A percentile compares a stretch with the other conserved stretches of the same genome.
These are phyloP conservation scores for Backusella circina DNA, from an alignment of 192 early-diverging fungal genomes.

Conservation along the genomic window DNA sequence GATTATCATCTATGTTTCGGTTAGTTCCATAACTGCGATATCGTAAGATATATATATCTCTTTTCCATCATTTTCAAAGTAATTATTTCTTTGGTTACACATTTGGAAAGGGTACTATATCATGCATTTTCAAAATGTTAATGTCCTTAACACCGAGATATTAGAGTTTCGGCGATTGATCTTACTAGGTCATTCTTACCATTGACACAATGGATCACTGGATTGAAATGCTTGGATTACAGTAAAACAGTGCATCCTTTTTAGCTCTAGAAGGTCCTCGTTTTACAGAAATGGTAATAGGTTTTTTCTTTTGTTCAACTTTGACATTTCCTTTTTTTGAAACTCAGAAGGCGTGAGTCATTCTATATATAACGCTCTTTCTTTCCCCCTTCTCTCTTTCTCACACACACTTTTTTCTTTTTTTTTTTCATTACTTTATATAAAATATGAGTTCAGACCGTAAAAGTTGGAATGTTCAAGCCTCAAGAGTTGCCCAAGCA, in stretches of 20 bases:
- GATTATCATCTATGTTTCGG: no score
- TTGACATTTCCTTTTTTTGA: not conserved
- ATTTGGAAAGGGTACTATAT: not conserved
- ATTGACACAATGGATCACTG: not conserved
- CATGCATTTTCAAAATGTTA: not conserved
- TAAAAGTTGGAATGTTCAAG: constrained; percentile 43
- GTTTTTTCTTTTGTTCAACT: not conserved
- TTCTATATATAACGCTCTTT: not conserved
- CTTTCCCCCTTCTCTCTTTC: not conserved
- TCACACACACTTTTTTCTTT: not conserved
- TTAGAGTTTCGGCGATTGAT: not conserved
- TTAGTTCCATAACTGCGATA: not conserved
- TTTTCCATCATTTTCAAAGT: not conserved
- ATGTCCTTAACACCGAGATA: not conserved
- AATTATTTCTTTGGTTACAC: not conserved
- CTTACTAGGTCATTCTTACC: not conserved
- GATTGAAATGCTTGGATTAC: not conserved
- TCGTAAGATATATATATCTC: not conserved
- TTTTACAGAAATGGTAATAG: not conserved
- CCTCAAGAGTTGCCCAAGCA: constrained; percentile 66
- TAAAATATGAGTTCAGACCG: constrained; percentile 22
- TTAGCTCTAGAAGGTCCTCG: not conserved
- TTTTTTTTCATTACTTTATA: not conserved
- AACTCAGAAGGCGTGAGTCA: not conserved
- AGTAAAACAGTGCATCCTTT: not conserved